phyloP scores from a whole-genome alignment of 257 asterid genomes.

The Scutellaria barbata region DNA sequence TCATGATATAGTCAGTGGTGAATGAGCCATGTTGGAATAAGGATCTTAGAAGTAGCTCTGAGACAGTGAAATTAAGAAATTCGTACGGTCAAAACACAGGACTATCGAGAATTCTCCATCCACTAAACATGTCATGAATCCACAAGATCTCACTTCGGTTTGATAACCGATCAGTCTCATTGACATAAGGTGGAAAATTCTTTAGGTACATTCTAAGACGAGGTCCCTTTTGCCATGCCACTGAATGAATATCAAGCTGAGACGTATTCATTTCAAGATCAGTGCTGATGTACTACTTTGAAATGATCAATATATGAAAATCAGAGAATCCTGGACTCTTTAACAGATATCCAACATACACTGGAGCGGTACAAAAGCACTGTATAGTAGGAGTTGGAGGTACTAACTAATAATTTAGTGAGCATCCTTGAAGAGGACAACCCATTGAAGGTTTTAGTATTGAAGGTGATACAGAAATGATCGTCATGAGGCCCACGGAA shows the following conservation, averaged over 20 bases:
- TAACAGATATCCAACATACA: constrained; percentile 78
- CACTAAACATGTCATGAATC: constrained; percentile 68
- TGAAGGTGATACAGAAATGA: constrained; percentile 40
- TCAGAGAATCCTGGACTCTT: constrained; percentile 92
- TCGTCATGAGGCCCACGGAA: constrained; percentile 63
- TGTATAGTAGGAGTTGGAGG: constrained; percentile 50
- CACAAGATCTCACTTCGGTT: constrained; percentile 68
- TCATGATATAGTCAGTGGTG: too few species aligned
- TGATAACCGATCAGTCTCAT: constrained; percentile 41
- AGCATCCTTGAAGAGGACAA: constrained; percentile 61
- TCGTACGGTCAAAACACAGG: constrained; percentile 86
- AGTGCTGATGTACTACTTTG: constrained; percentile 54
- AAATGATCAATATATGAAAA: constrained; percentile 63
- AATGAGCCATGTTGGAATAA: too few species aligned
- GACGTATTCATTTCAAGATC: constrained; percentile 61
- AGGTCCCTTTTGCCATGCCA: constrained; percentile 76
- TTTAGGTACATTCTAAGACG: constrained; percentile 79
- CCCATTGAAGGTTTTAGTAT: constrained; percentile 34
- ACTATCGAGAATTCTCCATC: constrained; percentile 79
- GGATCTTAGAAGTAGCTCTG: background rate
- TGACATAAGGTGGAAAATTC: constrained; percentile 62
- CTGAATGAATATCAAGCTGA: constrained; percentile 65
- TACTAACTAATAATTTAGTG: constrained; percentile 60
- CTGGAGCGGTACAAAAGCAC: constrained; percentile 86
- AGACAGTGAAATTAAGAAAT: constrained; percentile 80